Evolutionary conservation across 106 monocot species (phyloP), one percentile per base, ranked within the genome.

Genomic region (Agapanthus africanus): DNA sequence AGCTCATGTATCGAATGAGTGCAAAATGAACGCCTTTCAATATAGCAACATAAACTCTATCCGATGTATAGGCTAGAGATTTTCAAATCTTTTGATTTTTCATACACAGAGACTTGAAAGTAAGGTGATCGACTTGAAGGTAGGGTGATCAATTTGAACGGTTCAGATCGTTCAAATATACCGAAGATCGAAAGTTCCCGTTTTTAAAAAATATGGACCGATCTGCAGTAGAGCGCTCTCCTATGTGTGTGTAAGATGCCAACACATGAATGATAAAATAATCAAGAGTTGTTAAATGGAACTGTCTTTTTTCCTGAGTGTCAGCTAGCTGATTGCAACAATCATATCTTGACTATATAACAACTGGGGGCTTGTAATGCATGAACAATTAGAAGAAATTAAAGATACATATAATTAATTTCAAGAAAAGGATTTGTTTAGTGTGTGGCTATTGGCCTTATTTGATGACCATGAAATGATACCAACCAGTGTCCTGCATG

Each of bases 381-480:
- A 56, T 56, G 56, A 56, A 56, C 56, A 28, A 56, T n/a, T n/a
- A n/a, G n/a, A n/a, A n/a, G 56, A n/a, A n/a, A 56, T 28, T 30
- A 56, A 18, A 56, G 51, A 51, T 51, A 23, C 51, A 51, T 56
- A 56, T 0, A 3, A n/a, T 19, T 50, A 1, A n/a, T n/a, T n/a
- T n/a, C n/a, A n/a, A n/a, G n/a, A 56, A 56, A 19, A 52, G 23
- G 56, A 56, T 56, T 56, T 56, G 56, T 56, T 56, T 28, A 56
- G 27, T 5, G 7, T 30, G 26, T 7, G 52, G 56, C 56, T 27
- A 19, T 56, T 28, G 56, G 56, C 56, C 11, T 56, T 56, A 56
- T 30, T 56, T 56, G 56, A 28, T 56, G 56, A 27, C 56, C 56
- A 0, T n/a, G 9, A 10, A 27, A 28, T 56, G 56, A 56, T 56